Evolutionary conservation across 2,329 filamentous ascomycete genomes (phyloP).

Genomic region (Diplodia seriata): DNA sequence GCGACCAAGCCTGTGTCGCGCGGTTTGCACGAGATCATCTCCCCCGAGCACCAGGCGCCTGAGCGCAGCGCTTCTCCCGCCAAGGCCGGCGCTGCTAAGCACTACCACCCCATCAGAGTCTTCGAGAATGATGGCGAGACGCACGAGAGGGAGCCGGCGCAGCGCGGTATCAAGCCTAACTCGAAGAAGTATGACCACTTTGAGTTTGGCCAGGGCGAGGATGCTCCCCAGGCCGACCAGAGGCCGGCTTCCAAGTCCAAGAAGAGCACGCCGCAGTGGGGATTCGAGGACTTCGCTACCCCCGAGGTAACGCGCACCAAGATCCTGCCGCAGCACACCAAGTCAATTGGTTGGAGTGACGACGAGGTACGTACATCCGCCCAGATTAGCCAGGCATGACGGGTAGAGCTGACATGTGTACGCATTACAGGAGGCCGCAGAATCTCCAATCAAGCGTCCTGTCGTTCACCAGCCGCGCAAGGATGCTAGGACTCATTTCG

Average conservation of each 20-base stretch:
- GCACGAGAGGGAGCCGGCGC: conserved; percentile 46
- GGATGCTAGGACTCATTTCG: conserved; percentile 83
- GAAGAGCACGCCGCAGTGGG: conserved; percentile 80
- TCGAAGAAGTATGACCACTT: conserved; percentile 86
- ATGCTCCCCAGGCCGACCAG: conserved; percentile 40
- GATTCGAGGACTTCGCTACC: conserved; percentile 85
- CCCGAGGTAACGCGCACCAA: conserved; percentile 76
- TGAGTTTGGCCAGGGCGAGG: conserved; percentile 73
- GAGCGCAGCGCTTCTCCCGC: conserved; percentile 44
- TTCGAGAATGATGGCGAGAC: conserved; percentile 62
- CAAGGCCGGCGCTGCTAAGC: conserved; percentile 59
- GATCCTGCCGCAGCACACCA: conserved; percentile 70
- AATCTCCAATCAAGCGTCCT: conserved; percentile 65
- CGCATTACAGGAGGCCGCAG: conserved; percentile 41
- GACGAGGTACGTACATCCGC: conserved; percentile 60
- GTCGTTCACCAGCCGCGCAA: conserved; percentile 73
- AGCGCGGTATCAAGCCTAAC: conserved; percentile 67
- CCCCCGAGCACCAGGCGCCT: conserved; percentile 53
- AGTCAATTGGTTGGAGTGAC: conserved; percentile 78
- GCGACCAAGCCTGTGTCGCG: conserved; percentile 74
- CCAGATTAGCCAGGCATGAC: not conserved
- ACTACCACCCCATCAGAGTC: conserved; percentile 61
- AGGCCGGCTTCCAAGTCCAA: conserved; percentile 39
- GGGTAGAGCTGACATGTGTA: conserved; percentile 16
- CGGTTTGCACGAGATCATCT: conserved; percentile 73